Base-by-base conservation (phyloP, 305 asterid genomes). In the Solanum hybrid region DNA sequence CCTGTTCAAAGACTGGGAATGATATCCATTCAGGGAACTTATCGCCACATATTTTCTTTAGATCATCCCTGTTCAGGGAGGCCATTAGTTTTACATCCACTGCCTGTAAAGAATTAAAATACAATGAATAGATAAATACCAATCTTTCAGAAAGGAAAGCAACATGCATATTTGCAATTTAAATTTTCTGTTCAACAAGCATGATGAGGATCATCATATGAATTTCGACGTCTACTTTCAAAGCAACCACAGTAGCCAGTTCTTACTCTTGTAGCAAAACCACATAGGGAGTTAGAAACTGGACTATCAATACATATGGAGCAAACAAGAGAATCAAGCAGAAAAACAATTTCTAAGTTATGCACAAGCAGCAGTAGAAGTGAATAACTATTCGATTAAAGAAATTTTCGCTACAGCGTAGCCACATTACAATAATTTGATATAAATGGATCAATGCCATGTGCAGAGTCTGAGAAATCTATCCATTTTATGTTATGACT, bases 1-100 rank as follows among this genome's bases (percentile, higher is more conserved):
- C 99, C 98, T 96, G 99, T 92, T 96, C 99, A 90, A 75, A 98
- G 85, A 94, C 98, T 26, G 99, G 99, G 92, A 98, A 98, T 4
- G 99, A 96, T 88, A 98, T 96, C 99, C 99, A 98, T 87, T 96
- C 96, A 2, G 99, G 99, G 88, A 93, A 93, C 89, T 92, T 96
- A 29, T 96, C 99, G 64, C 99, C 99, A 84, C 99, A 98, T 26
- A 98, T 95, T 91, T 95, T 96, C 90, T 95, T 96, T 93, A 98
- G 88, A 91, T 98, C 99, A 29, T 98, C 99, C 94, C 98, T 94
- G 92, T 89, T 94, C 88, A 98, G 97, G 71, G 95, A 94, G 93
- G 98, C 94, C 35, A 98, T 92, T 86, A 93, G 94, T 92, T 98
- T 96, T 89, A 96, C 93, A 90, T 94, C 98, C 80, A 93, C 97